Conservation (phyloP, 2,329 filamentous ascomycete species). For the Fusarium fujikuroi region DNA sequence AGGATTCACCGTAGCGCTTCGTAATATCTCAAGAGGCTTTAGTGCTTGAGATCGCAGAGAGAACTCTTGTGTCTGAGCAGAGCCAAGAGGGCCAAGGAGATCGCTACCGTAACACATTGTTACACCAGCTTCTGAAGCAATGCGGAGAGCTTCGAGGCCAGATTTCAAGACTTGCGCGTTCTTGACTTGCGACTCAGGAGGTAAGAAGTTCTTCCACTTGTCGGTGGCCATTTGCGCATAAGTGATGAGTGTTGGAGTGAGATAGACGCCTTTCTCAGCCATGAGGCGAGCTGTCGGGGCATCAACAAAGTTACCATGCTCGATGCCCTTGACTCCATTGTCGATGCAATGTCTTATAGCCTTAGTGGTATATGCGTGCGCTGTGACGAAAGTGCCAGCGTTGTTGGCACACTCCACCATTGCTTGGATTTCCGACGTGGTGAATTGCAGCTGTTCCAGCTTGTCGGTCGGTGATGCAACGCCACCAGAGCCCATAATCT, state of each 20-base stretch:
- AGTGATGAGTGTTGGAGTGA: neutral
- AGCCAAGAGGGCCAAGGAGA: neutral
- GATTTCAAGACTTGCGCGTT: neutral
- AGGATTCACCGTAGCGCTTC: neutral
- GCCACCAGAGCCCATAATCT: constrained; percentile 1
- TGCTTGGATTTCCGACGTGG: neutral
- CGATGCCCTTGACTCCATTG: constrained; percentile 12
- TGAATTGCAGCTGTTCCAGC: neutral
- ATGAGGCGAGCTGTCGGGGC: neutral
- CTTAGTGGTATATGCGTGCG: constrained; percentile 42
- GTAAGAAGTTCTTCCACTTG: neutral
- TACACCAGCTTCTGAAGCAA: neutral
- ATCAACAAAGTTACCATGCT: constrained; percentile 3
- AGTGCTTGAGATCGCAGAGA: neutral
- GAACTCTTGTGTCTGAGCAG: neutral
- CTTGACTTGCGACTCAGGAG: neutral
- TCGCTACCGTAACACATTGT: neutral
- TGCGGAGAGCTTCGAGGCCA: neutral
- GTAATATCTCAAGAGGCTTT: neutral
- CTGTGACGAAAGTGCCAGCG: neutral
- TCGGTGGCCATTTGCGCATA: neutral
- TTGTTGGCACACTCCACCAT: neutral
- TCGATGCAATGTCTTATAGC: constrained; percentile 61
- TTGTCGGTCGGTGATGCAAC: neutral
- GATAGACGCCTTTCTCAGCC: constrained; percentile 2